Conservation (phyloP, 2,329 filamentous ascomycete genomes). For the Hymenoscyphus occultus region DNA sequence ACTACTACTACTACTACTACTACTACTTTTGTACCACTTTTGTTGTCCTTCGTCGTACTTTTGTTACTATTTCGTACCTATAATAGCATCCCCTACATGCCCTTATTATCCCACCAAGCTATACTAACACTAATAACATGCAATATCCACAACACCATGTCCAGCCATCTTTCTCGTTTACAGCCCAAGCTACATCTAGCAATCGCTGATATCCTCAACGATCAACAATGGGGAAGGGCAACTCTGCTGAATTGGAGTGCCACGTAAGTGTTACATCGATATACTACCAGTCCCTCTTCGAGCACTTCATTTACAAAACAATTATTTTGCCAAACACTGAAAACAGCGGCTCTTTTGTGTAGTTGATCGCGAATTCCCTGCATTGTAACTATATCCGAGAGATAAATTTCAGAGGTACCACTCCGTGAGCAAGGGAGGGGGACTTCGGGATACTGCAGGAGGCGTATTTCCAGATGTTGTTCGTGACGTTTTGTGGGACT, state of each 20-base stretch:
- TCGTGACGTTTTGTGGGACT: neutral
- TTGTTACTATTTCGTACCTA: neutral
- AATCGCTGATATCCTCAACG: neutral
- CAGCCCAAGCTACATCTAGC: neutral
- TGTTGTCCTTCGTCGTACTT: neutral
- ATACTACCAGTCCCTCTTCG: neutral
- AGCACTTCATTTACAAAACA: neutral
- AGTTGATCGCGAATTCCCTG: neutral
- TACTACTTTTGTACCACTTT: too few species aligned
- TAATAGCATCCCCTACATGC: too few species aligned
- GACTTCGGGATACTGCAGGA: neutral
- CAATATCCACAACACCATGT: neutral
- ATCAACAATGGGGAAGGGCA: neutral
- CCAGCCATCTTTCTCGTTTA: neutral
- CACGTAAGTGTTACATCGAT: neutral
- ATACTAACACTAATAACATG: neutral
- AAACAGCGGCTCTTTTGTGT: neutral
- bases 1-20: too few species aligned
- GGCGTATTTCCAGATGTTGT: neutral
- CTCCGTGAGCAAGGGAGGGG: neutral
- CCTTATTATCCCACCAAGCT: too few species aligned
- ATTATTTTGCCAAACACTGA: neutral
- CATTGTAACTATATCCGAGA: neutral
- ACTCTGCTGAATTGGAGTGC: neutral
- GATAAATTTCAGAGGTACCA: neutral